Conservation (phyloP, 768 basidiomycete species). For the Phaffia australis region DNA sequence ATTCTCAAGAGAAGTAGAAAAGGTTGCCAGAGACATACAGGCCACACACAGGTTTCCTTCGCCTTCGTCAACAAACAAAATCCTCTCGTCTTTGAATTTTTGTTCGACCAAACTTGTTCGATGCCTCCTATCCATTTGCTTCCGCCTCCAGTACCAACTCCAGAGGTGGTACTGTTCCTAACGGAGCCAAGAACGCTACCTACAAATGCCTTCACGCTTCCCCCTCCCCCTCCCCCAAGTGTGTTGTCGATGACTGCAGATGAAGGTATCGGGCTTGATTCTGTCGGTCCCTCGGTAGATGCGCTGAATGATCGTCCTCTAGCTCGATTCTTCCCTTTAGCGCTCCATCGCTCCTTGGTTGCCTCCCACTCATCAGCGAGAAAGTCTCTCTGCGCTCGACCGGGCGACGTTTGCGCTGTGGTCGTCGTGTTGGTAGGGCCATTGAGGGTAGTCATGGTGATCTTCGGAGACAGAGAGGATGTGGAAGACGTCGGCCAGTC, state of each 20-base stretch:
- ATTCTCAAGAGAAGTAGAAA: not conserved
- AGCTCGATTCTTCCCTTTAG: no score
- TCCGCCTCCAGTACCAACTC: no score
- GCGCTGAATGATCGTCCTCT: no score
- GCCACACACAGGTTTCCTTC: constrained; percentile 1
- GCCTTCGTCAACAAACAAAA: constrained; percentile 9
- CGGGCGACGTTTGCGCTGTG: no score
- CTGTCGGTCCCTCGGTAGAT: not conserved
- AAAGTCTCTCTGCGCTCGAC: no score
- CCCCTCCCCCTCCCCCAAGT: constrained; percentile 3
- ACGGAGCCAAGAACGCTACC: not conserved
- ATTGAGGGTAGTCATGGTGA: no score
- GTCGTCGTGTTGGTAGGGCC: no score
- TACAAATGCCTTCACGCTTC: not conserved
- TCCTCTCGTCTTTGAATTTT: not conserved
- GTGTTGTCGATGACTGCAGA: not conserved
- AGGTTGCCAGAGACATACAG: not conserved
- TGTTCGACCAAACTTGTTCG: no score
- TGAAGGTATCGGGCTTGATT: not conserved
- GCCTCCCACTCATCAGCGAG: not conserved
- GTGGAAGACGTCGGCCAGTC: not conserved
- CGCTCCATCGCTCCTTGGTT: not conserved
- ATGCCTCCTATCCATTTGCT: no score
- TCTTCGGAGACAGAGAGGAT: no score
- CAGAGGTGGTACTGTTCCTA: no score